A percentile compares a stretch with the other conserved stretches of the same genome.
These are phyloP conservation scores for Flaveria floridana DNA, from an alignment of 140 eudicot genomes.

Conservation along the genomic window DNA sequence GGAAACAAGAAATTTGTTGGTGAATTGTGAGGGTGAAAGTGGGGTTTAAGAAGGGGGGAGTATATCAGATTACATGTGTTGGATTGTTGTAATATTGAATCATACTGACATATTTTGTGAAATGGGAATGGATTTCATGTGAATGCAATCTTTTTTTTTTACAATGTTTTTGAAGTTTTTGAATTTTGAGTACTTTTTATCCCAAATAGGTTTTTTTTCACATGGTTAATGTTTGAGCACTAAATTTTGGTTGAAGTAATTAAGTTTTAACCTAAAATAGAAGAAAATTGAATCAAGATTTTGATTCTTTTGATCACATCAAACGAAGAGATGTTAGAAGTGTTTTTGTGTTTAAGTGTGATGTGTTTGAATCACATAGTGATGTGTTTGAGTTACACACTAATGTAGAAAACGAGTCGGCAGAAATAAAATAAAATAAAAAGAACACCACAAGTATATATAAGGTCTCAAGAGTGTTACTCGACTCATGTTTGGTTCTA, in stretches of 20 bases:
- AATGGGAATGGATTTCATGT: background rate
- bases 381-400: too few species aligned
- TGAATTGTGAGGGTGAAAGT: background rate
- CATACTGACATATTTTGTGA: background rate
- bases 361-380: too few species aligned
- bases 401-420: background rate
- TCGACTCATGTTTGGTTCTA: too few species aligned
- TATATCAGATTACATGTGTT: background rate
- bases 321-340: too few species aligned
- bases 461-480: background rate
- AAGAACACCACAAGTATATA: background rate
- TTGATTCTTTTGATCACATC: background rate
- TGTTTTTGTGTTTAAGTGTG: too few species aligned
- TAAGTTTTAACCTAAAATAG: background rate
- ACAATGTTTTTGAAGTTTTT: background rate
- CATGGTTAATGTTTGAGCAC: too few species aligned
- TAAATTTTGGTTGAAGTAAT: background rate
- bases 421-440: too few species aligned
- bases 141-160: constrained; percentile 4
- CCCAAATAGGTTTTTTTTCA: too few species aligned
- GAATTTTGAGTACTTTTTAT: background rate
- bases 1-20: background rate
- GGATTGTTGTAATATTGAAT: background rate
- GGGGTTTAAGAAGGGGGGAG: background rate
- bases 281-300: background rate